Evolutionary conservation across 139 green algal genomes (phyloP), one percentile per base, ranked within the genome.

Genomic region (Picochlorum sp.): DNA sequence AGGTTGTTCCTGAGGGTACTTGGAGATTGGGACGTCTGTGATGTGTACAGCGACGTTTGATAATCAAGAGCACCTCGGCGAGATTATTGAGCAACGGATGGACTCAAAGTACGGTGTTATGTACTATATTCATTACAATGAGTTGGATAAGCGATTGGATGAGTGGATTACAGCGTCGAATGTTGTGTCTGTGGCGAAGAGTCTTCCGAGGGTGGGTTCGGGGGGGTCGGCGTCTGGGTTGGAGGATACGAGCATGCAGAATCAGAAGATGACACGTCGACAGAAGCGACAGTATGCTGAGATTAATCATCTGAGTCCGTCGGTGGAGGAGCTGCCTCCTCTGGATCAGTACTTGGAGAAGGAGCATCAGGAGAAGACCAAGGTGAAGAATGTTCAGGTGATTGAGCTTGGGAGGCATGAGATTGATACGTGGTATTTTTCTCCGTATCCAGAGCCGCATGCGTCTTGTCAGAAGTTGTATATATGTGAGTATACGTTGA

Each of bases 51-150:
- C 79, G 9, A 72, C 69, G 13, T 85, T 85, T 47, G 76, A 85
- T 73, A 68, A 67, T 24, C 62, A 70, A 38, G 62, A 82, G 15
- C 78, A 77, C 26, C 32, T 66, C 16, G 79, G 70, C 2, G 67
- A 84, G 13, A 51, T 86, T 13, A 65, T 86, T 6, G 77, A 84
- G n/a, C 54, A 61, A 4, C 52, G 52, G 38, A 3, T 26, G 8
- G 57, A 58, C 9, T 7, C 34, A 24, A 61, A 70, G 37, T 44
- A 50, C 8, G 59, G 24, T 11, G 30, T 24, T 20, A 56, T 65
- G 15, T 94, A 88, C 71, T 96, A 96, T 66, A 85, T 96, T n/a
- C 88, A 96, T 72, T 96, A 94, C 62, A 51, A 82, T 4, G 86
- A 95, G 62, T 88, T 81, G 90, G 86, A 95, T 69, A 90, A 90